Base-by-base conservation (phyloP, 2,329 filamentous ascomycete species). In the Trichoderma gracile region DNA sequence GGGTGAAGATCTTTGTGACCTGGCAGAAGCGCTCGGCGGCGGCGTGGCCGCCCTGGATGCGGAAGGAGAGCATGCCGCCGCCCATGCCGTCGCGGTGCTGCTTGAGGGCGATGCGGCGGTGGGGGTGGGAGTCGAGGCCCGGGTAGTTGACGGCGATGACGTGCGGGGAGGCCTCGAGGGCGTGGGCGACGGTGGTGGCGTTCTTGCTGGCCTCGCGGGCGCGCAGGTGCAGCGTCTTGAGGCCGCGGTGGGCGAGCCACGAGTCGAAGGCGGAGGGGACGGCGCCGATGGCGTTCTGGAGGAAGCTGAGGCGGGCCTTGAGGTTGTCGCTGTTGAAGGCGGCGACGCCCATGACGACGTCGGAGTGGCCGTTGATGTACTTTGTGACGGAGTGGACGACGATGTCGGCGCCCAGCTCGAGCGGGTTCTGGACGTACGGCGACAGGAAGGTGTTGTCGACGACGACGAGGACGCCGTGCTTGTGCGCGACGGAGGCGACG, bases 401-500 rank as follows among this genome's bases (percentile, higher is more conserved):
- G 69, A 98, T 93, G 78, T 99, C 95, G 70, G 95, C 95, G 71
- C 95, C 95, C 75, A 94, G 92, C 74, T 96, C 89, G 63, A 99
- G 87, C 3, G 95, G 95, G 79, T 97, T 98, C 80, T 99, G 95
- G 54, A 99, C 86, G 77, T 98, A 99, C 38, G 95, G 95, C 67
- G 90, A 94, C 74, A 98, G 83, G 83, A 99, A 99, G 21, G 95
- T 99, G 82, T 99, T 99, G 82, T 99, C 95, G 47, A 99, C 95
- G n/a, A 99, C 95, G 49, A 99, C 95, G 75, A 92, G 83, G 73
- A 98, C 92, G 67, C 93, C 94, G 73, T 92, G 91, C 72, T 89
- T 83, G 78, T 98, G 95, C 19, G 95, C 95, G 63, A 90, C 84
- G 30, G 86, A 87, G 30, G 91, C 89, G 46, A 99, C 90, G 60